A percentile compares a stretch with the other conserved stretches of the same genome.
Evolutionary conservation across 768 basidiomycete genomes (phyloP).

Genomic region (Tricholoma terreum): DNA sequence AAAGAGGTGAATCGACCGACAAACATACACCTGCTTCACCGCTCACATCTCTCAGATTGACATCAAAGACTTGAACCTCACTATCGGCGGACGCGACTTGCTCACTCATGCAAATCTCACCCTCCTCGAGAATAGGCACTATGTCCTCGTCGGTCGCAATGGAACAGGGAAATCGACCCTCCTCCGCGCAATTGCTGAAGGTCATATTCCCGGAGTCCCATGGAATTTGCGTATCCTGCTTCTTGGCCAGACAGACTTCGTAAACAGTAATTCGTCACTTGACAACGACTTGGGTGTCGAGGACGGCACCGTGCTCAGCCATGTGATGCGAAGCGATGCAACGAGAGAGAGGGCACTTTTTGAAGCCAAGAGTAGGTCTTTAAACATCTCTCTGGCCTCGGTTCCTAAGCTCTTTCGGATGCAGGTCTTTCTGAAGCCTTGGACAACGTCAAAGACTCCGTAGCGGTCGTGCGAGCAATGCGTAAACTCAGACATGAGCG

Average conservation of each 20-base stretch:
- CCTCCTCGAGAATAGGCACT: conserved; percentile 47
- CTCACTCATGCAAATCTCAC: conserved; percentile 50
- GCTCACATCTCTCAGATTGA: conserved; percentile 35
- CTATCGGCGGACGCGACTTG: conserved; percentile 50
- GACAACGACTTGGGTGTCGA: conserved; percentile 18
- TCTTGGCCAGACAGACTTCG: conserved; percentile 38
- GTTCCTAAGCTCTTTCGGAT: not conserved
- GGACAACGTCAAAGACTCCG: conserved; percentile 25
- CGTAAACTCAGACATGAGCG: conserved; percentile 27
- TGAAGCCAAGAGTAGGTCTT: conserved; percentile 24
- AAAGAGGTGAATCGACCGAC: conserved; percentile 15
- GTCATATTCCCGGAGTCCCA: conserved; percentile 47
- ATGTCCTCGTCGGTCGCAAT: conserved; percentile 55
- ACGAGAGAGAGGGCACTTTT: conserved; percentile 30
- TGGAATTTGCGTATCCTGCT: conserved; percentile 41
- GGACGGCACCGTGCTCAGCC: conserved; percentile 29
- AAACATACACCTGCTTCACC: not conserved
- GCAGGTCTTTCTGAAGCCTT: conserved; percentile 19
- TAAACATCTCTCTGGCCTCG: conserved; percentile 3
- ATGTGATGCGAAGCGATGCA: conserved; percentile 44
- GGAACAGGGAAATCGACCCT: conserved; percentile 53
- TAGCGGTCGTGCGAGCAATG: conserved; percentile 19
- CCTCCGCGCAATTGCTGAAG: conserved; percentile 39
- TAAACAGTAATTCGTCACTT: conserved; percentile 15
- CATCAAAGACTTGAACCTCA: conserved; percentile 49